These are phyloP conservation scores for Auriculariales sp. DNA, from an alignment of 768 basidiomycete species.

Conservation along the genomic window DNA sequence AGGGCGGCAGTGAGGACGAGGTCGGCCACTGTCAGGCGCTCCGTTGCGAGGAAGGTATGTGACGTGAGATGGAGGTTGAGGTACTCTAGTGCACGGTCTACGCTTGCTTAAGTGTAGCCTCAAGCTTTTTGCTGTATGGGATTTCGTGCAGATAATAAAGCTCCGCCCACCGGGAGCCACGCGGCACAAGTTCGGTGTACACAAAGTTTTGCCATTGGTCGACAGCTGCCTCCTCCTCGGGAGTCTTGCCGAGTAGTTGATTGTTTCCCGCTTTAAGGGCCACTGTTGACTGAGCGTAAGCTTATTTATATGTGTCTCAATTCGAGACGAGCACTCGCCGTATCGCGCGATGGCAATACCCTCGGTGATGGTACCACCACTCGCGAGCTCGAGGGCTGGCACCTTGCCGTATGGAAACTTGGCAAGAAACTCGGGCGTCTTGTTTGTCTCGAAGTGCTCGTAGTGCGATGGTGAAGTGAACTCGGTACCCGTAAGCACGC, in stretches of 20 bases:
- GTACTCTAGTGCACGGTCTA: too few species aligned
- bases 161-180: too few species aligned
- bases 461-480: constrained; percentile 41
- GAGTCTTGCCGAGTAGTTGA: constrained; percentile 56
- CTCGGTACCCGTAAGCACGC: constrained; percentile 43
- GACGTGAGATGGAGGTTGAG: constrained; percentile 62
- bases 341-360: constrained; percentile 70
- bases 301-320: not conserved
- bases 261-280: too few species aligned
- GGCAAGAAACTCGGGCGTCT: constrained; percentile 47
- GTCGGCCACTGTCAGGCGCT: constrained; percentile 92
- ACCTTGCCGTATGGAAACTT: constrained; percentile 79
- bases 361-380: constrained; percentile 74
- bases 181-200: constrained; percentile 44
- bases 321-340: constrained; percentile 42
- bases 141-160: constrained; percentile 31
- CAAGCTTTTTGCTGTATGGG: constrained; percentile 79
- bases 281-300: too few species aligned
- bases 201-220: constrained; percentile 75
- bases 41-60: constrained; percentile 82
- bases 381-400: constrained; percentile 60
- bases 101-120: constrained; percentile 19
- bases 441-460: constrained; percentile 50
- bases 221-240: constrained; percentile 56
- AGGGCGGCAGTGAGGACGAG: constrained; percentile 50